These are phyloP conservation scores for Hypoxylon sp. DNA, from an alignment of 2,329 filamentous ascomycete genomes.

Conservation along the genomic window DNA sequence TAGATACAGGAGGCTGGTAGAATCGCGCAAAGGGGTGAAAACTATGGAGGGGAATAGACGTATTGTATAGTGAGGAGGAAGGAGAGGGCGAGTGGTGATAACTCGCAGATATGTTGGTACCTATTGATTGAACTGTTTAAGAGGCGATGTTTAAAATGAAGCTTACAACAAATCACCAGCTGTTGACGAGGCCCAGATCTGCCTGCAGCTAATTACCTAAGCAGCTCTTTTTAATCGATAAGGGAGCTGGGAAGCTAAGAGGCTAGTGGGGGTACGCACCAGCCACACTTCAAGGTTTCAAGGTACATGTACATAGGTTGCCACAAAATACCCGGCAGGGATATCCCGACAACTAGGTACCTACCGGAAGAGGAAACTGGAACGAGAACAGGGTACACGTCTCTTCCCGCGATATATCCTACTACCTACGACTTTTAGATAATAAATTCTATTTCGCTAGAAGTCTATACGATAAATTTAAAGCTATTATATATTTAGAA, in stretches of 20 bases:
- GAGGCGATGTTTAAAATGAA: constrained; percentile 34
- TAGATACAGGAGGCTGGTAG: constrained; percentile 18
- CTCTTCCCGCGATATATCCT: not conserved
- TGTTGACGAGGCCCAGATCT: constrained; percentile 50
- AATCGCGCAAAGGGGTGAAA: not conserved
- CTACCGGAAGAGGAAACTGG: constrained; percentile 30
- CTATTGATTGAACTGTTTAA: constrained; percentile 30
- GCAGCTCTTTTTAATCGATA: constrained; percentile 37
- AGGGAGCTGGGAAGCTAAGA: no score
- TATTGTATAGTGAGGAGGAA: not conserved
- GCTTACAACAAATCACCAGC: constrained; percentile 34
- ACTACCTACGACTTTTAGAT: not conserved
- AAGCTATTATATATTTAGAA: not conserved
- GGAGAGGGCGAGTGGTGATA: not conserved
- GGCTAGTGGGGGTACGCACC: constrained; percentile 6
- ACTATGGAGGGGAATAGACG: not conserved
- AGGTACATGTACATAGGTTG: no score
- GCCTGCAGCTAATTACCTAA: constrained; percentile 46
- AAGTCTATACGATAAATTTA: not conserved
- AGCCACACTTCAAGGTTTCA: constrained; percentile 14
- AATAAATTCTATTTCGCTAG: not conserved
- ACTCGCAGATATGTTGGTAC: constrained; percentile 18
- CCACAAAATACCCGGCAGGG: not conserved
- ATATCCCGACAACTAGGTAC: constrained; percentile 16
- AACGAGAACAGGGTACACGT: not conserved